A percentile compares a stretch with the other conserved stretches of the same genome.
Conservation (phyloP, 495 filamentous ascomycete species). For the Aspergillus hancockii region DNA sequence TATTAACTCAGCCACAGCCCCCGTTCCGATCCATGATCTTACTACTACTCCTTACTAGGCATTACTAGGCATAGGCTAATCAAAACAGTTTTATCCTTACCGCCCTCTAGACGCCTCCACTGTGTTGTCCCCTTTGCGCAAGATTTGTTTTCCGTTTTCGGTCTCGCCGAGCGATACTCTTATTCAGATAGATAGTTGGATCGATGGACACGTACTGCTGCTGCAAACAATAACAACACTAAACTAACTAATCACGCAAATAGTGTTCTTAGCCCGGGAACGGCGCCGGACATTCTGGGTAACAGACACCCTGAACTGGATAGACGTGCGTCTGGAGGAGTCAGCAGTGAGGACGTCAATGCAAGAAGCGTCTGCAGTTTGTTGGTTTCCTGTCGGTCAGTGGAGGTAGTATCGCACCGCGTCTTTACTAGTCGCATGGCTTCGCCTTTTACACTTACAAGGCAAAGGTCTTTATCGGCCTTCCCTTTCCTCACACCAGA, state of each 20-base stretch:
- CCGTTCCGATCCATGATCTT: too few species aligned
- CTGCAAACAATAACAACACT: slow-evolving; percentile 10
- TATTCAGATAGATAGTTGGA: neutral
- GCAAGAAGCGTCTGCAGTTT: slow-evolving; percentile 7
- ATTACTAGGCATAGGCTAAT: too few species aligned
- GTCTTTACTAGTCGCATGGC: slow-evolving; percentile 28
- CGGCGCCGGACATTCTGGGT: neutral
- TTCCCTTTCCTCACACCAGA: slow-evolving; percentile 58
- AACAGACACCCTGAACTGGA: slow-evolving; percentile 9
- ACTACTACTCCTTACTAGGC: too few species aligned
- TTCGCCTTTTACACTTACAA: slow-evolving; percentile 1
- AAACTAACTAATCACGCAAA: slow-evolving; percentile 2
- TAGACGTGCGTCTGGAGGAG: slow-evolving; percentile 16
- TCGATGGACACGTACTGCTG: neutral
- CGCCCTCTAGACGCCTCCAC: neutral
- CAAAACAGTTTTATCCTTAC: neutral
- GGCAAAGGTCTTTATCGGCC: slow-evolving; percentile 18
- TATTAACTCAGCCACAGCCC: too few species aligned
- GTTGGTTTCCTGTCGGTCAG: slow-evolving; percentile 16
- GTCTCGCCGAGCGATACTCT: neutral
- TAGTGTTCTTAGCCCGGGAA: neutral
- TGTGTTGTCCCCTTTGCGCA: neutral
- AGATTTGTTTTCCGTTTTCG: neutral
- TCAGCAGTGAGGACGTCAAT: slow-evolving; percentile 7
- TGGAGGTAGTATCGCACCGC: slow-evolving; percentile 19